Evolutionary conservation across 257 asterid genomes (phyloP).

Genomic region (Primulina huaijiensis): DNA sequence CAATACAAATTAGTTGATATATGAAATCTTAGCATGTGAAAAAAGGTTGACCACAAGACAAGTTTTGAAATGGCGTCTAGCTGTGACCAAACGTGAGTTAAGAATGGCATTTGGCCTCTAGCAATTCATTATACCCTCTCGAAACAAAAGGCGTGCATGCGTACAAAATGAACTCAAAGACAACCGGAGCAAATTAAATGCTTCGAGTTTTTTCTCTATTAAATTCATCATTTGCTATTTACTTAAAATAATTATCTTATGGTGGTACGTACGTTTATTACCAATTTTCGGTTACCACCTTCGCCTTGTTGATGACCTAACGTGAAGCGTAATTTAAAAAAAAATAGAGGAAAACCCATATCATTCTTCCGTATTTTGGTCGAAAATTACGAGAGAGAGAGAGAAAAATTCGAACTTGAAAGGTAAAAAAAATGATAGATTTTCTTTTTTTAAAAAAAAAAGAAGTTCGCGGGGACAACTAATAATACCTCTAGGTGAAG

Average conservation of each 20-base stretch:
- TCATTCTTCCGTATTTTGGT: too few relatives aligned
- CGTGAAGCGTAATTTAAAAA: neutral
- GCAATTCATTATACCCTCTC: neutral
- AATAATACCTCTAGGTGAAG: constrained; percentile 49
- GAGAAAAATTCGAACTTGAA: neutral
- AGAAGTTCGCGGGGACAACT: neutral
- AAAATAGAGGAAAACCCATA: too few relatives aligned
- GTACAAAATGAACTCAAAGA: constrained; percentile 16
- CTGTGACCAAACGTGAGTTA: constrained; percentile 19
- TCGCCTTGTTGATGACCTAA: too few relatives aligned
- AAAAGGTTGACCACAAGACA: constrained; percentile 25
- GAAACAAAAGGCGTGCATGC: constrained; percentile 16
- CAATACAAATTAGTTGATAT: neutral
- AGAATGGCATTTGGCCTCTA: neutral
- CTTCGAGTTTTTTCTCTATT: constrained; percentile 8
- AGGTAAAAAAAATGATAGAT: neutral
- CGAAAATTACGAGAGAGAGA: too few relatives aligned
- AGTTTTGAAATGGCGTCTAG: constrained; percentile 2
- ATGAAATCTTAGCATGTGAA: constrained; percentile 19
- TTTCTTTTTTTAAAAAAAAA: neutral
- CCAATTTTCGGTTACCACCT: neutral
- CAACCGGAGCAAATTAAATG: constrained; percentile 9
- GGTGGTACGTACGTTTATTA: too few relatives aligned
- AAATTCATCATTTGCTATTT: constrained; percentile 15
- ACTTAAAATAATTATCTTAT: too few relatives aligned